These are phyloP conservation scores for Talaromyces sp. DNA, from an alignment of 2,329 filamentous ascomycete genomes.

Conservation along the genomic window DNA sequence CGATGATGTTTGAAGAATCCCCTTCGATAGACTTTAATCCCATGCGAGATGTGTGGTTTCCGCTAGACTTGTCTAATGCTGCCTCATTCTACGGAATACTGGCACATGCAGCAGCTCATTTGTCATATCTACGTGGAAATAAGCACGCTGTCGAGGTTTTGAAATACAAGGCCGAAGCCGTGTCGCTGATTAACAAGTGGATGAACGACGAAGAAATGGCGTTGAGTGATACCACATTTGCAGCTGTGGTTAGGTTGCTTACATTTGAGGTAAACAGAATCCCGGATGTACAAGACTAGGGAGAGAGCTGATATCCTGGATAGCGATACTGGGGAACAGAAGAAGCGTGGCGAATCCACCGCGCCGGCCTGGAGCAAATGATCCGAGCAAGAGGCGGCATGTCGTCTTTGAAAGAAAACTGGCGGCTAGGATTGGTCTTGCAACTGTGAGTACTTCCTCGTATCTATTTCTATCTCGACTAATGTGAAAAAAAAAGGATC, in stretches of 20 bases:
- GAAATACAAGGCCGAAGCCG: constrained; percentile 10
- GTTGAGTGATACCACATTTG: constrained; percentile 9
- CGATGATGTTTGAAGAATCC: constrained; percentile 9
- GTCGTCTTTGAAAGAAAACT: constrained; percentile 2
- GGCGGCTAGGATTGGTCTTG: constrained; percentile 7
- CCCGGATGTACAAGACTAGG: background rate
- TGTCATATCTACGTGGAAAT: constrained; percentile 7
- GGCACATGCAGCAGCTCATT: constrained; percentile 11
- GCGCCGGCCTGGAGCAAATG: constrained; percentile 9
- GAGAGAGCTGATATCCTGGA: background rate
- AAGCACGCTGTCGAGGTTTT: constrained; percentile 6
- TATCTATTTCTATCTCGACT: background rate
- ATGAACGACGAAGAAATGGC: constrained; percentile 7
- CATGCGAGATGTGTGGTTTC: constrained; percentile 13
- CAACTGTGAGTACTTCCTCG: background rate
- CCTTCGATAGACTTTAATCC: constrained; percentile 7
- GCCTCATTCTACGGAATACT: constrained; percentile 13
- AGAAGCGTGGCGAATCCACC: constrained; percentile 6
- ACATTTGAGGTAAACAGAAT: constrained; percentile 6
- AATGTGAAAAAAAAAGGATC: background rate
- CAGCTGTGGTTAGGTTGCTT: constrained; percentile 10
- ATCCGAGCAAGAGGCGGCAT: constrained; percentile 7
- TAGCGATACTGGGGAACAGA: constrained; percentile 11
- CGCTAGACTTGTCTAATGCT: constrained; percentile 11
- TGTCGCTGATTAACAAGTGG: constrained; percentile 10